Percentiles rank a stretch among this genome's conserved stretches.
Evolutionary conservation across 164 flowering plant genomes (phyloP).

Genomic region (Nymphaea thermarum): DNA sequence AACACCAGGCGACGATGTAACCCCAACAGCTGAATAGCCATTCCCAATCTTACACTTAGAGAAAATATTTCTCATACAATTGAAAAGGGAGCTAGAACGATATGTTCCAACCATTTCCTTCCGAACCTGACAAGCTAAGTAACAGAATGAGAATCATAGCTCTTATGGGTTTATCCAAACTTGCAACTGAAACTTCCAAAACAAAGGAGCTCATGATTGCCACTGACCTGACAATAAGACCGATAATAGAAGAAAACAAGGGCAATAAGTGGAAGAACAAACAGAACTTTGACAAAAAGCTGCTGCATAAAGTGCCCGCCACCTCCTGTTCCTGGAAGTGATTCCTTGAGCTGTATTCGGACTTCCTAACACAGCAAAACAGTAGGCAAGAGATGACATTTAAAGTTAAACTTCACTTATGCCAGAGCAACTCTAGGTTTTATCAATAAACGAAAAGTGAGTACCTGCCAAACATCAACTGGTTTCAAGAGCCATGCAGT

Average conservation of each 20-base stretch:
- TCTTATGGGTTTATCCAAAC: background rate
- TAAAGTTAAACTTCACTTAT: background rate
- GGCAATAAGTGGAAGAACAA: constrained; percentile 53
- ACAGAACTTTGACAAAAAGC: constrained; percentile 47
- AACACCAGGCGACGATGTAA: constrained; percentile 33
- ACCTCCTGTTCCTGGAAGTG: constrained; percentile 94
- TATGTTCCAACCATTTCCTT: constrained; percentile 24
- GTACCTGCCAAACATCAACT: constrained; percentile 98
- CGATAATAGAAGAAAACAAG: constrained; percentile 44
- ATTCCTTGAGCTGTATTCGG: constrained; percentile 59
- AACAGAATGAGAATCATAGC: background rate
- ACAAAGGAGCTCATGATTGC: background rate
- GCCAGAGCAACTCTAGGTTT: background rate
- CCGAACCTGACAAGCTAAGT: constrained; percentile 25
- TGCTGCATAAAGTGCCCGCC: constrained; percentile 67
- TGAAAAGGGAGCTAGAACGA: constrained; percentile 41
- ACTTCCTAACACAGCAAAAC: constrained; percentile 47
- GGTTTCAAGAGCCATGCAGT: constrained; percentile 97
- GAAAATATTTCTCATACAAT: constrained; percentile 51
- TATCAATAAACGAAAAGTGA: too few relatives aligned
- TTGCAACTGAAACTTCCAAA: background rate
- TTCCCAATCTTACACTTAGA: constrained; percentile 47
- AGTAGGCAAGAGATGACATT: background rate
- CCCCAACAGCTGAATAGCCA: constrained; percentile 33
- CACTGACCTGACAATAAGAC: constrained; percentile 53